A percentile compares a stretch with the other conserved stretches of the same genome.
Evolutionary conservation across 148 eudicot genomes (phyloP).

Genomic region (Polygonum maritimum): DNA sequence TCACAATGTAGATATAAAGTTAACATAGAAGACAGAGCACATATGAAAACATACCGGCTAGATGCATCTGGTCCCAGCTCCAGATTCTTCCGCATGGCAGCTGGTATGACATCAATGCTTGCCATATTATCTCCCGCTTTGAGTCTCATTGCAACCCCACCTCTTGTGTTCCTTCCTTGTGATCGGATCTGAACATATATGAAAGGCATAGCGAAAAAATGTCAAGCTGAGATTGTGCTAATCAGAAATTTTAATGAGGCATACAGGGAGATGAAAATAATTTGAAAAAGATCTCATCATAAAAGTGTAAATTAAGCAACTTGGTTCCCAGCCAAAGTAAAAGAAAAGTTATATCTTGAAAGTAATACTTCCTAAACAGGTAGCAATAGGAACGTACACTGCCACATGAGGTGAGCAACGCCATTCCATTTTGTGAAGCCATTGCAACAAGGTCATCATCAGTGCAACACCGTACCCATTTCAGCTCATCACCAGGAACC

Average conservation of each 20-base stretch:
- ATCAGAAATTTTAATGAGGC: not conserved
- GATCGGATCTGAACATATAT: conserved; percentile 61
- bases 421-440: conserved; percentile 95
- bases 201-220: not conserved
- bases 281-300: not conserved
- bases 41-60: conserved; percentile 38
- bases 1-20: not conserved
- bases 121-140: conserved; percentile 79
- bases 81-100: conserved; percentile 37
- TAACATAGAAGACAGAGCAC: not conserved
- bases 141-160: conserved; percentile 80
- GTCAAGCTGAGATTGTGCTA: not conserved
- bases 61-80: conserved; percentile 32
- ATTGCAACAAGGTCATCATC: conserved; percentile 88
- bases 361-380: not conserved
- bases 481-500: conserved; percentile 94
- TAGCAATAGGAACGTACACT: conserved; percentile 36
- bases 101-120: conserved; percentile 84
- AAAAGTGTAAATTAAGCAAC: not conserved
- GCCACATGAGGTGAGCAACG: conserved; percentile 62
- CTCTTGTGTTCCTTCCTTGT: conserved; percentile 79
- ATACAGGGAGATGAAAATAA: not conserved
- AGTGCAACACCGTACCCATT: conserved; percentile 84
- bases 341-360: not conserved
- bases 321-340: not conserved